Conservation (phyloP, 306 rosid genomes). For the Herpetospermum pedunculosum region DNA sequence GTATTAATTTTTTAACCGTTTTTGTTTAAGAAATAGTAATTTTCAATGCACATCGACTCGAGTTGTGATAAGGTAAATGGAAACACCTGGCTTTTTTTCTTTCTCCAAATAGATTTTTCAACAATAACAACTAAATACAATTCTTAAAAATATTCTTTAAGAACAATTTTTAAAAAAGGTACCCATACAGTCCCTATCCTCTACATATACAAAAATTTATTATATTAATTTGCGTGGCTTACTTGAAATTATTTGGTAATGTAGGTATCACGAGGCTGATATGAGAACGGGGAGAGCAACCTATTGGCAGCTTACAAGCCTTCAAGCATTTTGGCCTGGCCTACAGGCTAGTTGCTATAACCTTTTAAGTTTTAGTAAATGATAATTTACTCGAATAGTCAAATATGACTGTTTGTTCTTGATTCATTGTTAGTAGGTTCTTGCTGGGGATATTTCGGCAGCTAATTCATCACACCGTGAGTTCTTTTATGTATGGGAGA, state of each 20-base stretch:
- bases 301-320: constrained; percentile 98
- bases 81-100: background rate
- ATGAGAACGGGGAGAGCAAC: constrained; percentile 96
- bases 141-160: background rate
- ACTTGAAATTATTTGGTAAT: constrained; percentile 16
- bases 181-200: background rate
- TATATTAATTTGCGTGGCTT: background rate
- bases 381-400: constrained; percentile 18
- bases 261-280: constrained; percentile 96
- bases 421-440: constrained; percentile 51
- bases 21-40: background rate
- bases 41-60: background rate
- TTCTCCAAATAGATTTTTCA: background rate
- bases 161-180: background rate
- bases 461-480: constrained; percentile 95
- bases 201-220: background rate
- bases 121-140: background rate
- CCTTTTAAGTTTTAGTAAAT: constrained; percentile 5
- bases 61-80: background rate
- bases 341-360: constrained; percentile 54
- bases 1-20: background rate
- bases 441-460: constrained; percentile 77
- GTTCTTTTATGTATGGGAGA: constrained; percentile 79
- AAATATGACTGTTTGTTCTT: constrained; percentile 15
- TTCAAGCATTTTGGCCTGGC: constrained; percentile 99